These are phyloP conservation scores for Protomyces lactucae-debilis DNA, from an alignment of 1,139 yeast genomes.

Conservation along the genomic window DNA sequence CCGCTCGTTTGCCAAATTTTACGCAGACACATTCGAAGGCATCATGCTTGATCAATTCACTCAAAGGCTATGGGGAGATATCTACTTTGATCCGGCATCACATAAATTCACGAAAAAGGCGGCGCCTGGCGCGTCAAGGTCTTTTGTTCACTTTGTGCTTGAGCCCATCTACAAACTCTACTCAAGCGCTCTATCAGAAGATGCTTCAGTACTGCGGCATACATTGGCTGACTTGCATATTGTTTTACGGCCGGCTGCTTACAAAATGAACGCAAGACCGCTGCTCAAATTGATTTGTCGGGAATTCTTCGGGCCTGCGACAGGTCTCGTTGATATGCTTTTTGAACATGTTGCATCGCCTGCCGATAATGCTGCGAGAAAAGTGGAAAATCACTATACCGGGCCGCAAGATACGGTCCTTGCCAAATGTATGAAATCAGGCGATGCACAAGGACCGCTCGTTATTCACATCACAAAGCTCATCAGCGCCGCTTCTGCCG, in stretches of 20 bases:
- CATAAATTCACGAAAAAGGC: slow-evolving; percentile 48
- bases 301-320: slow-evolving; percentile 51
- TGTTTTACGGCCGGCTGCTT: slow-evolving; percentile 36
- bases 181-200: slow-evolving; percentile 49
- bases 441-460: slow-evolving; percentile 41
- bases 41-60: slow-evolving; percentile 48
- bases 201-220: slow-evolving; percentile 44
- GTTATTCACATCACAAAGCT: slow-evolving; percentile 61
- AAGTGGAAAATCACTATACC: slow-evolving; percentile 34
- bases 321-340: slow-evolving; percentile 54
- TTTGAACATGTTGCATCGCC: slow-evolving; percentile 46
- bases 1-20: slow-evolving; percentile 57
- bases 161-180: slow-evolving; percentile 77
- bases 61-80: slow-evolving; percentile 70
- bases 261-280: slow-evolving; percentile 52
- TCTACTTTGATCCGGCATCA: slow-evolving; percentile 48
- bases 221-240: slow-evolving; percentile 46
- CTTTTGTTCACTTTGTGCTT: slow-evolving; percentile 66
- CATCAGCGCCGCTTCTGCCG: slow-evolving; percentile 50
- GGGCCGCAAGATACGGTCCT: slow-evolving; percentile 31
- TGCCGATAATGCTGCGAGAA: slow-evolving; percentile 36
- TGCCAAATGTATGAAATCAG: slow-evolving; percentile 4
- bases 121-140: slow-evolving; percentile 41
- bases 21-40: slow-evolving; percentile 41
- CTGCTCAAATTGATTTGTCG: slow-evolving; percentile 54